A percentile compares a stretch with the other conserved stretches of the same genome.
These are phyloP conservation scores for Teunomyces lycoperdinae DNA, from an alignment of 805 yeast species.

Conservation along the genomic window DNA sequence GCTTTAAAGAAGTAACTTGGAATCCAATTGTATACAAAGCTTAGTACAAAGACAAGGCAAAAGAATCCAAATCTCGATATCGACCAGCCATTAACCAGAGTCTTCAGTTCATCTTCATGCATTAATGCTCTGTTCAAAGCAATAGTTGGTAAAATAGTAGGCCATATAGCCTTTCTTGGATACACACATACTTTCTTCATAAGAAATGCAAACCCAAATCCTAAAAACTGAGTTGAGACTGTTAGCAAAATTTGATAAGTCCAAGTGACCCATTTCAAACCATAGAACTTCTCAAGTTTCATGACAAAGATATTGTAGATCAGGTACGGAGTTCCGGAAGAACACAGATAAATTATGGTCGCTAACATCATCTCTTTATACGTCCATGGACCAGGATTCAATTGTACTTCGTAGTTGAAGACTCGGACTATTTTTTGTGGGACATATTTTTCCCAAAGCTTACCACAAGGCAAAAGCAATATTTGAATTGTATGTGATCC, in stretches of 20 bases:
- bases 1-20: slow-evolving; percentile 40
- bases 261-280: slow-evolving; percentile 43
- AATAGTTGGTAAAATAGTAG: slow-evolving; percentile 41
- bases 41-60: slow-evolving; percentile 27
- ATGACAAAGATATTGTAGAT: slow-evolving; percentile 42
- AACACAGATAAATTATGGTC: slow-evolving; percentile 43
- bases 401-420: slow-evolving; percentile 21
- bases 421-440: slow-evolving; percentile 20
- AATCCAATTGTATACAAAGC: slow-evolving; percentile 42
- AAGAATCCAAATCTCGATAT: slow-evolving; percentile 42
- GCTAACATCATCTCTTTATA: slow-evolving; percentile 45
- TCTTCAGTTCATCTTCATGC: slow-evolving; percentile 23
- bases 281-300: slow-evolving; percentile 42
- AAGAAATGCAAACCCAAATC: slow-evolving; percentile 65
- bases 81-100: slow-evolving; percentile 36
- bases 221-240: slow-evolving; percentile 58
- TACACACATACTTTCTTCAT: slow-evolving; percentile 53
- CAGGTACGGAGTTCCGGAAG: slow-evolving; percentile 37
- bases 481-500: slow-evolving; percentile 40
- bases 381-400: slow-evolving; percentile 45
- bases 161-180: slow-evolving; percentile 44
- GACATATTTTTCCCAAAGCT: slow-evolving; percentile 35
- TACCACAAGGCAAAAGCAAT: slow-evolving; percentile 38
- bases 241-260: slow-evolving; percentile 54
- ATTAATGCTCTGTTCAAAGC: slow-evolving; percentile 42